Percentiles rank a stretch among this genome's conserved stretches.
Conservation (phyloP, 306 rosid species). For the Acacia confusa region DNA sequence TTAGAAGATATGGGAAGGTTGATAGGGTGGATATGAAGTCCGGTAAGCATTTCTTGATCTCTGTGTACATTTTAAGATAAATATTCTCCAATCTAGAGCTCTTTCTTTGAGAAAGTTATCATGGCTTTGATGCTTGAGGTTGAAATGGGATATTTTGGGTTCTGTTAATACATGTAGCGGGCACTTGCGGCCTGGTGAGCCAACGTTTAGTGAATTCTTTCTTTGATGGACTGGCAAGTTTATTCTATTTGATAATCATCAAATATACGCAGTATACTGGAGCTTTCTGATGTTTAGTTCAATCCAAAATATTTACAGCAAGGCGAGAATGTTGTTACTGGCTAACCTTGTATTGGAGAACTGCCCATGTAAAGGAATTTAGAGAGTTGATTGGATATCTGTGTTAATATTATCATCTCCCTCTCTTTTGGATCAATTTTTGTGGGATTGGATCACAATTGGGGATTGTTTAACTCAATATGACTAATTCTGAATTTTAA, state of each 20-base stretch:
- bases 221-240: not conserved
- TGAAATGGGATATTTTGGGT: slow-evolving; percentile 11
- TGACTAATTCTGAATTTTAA: slow-evolving; percentile 4
- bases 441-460: slow-evolving; percentile 3
- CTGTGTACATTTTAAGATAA: slow-evolving; percentile 8
- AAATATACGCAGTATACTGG: not conserved
- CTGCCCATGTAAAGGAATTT: slow-evolving; percentile 5
- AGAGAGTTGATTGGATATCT: not conserved
- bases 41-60: slow-evolving; percentile 59
- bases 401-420: slow-evolving; percentile 12
- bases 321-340: not conserved
- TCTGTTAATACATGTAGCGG: not conserved
- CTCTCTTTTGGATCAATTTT: not conserved
- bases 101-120: not conserved
- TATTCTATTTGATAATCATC: not conserved
- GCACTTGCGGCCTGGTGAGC: not conserved
- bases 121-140: slow-evolving; percentile 9
- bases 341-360: slow-evolving; percentile 14
- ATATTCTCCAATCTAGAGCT: not conserved
- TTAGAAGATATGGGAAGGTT: slow-evolving; percentile 89
- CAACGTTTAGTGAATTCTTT: not conserved
- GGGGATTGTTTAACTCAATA: slow-evolving; percentile 3
- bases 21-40: slow-evolving; percentile 99
- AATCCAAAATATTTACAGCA: slow-evolving; percentile 4
- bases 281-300: not conserved